Conservation (phyloP, 2,329 filamentous ascomycete species). For the Ophiostoma perfectum region DNA sequence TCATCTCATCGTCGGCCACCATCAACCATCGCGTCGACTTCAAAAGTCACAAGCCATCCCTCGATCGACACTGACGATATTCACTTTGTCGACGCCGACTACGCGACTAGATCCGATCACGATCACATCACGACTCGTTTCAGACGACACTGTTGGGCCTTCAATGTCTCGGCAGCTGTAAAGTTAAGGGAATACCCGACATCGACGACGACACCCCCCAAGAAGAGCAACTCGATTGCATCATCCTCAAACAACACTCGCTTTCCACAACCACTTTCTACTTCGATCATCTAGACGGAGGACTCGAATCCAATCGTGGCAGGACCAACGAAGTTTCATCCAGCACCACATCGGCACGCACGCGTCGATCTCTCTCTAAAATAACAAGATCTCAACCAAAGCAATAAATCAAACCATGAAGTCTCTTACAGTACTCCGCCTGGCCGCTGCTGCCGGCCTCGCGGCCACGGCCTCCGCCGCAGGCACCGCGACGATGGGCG, state of each 20-base stretch:
- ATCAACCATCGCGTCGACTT: neutral
- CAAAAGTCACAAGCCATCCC: neutral
- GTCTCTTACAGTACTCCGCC: slow-evolving; percentile 22
- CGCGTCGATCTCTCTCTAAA: neutral
- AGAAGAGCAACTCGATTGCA: neutral
- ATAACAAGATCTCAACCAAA: neutral
- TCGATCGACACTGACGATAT: slow-evolving; percentile 4
- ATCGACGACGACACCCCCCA: neutral
- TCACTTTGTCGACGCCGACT: neutral
- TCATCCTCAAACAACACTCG: neutral
- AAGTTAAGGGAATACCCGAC: slow-evolving; percentile 12
- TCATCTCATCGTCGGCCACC: neutral
- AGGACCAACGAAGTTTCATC: slow-evolving; percentile 19
- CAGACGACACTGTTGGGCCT: slow-evolving; percentile 5
- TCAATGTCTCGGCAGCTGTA: slow-evolving; percentile 23
- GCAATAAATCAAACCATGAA: slow-evolving; percentile 23
- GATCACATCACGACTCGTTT: neutral
- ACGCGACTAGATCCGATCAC: no score
- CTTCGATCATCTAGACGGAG: neutral
- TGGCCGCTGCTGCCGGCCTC: slow-evolving; percentile 22
- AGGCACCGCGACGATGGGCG: slow-evolving; percentile 22
- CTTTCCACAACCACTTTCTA: neutral
- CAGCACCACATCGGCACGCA: no score
- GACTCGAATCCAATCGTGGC: slow-evolving; percentile 18
- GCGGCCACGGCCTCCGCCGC: slow-evolving; percentile 20